Evolutionary conservation across 371 early-diverging fungal genomes (phyloP).

Genomic region (Racocetra persica): DNA sequence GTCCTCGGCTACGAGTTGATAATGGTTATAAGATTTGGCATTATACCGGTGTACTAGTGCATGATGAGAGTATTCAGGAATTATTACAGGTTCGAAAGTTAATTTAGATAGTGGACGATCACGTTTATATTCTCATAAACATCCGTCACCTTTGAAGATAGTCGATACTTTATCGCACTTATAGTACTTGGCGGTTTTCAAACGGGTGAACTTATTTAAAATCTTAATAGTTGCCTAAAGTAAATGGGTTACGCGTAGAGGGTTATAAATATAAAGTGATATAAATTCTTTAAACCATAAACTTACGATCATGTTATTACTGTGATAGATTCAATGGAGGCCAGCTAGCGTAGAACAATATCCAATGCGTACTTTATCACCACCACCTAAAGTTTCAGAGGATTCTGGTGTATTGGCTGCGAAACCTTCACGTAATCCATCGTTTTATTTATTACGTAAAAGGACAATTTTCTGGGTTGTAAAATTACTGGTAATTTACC

Average conservation of each 20-base stretch:
- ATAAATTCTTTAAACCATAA: too few species aligned
- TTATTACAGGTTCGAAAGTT: conserved; percentile 79
- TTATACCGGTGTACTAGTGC: conserved; percentile 87
- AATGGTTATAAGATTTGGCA: conserved; percentile 97
- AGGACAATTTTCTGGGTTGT: too few species aligned
- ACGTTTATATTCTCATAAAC: neutral
- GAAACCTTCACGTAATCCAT: conserved; percentile 44
- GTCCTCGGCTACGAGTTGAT: conserved; percentile 95
- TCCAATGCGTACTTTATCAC: conserved; percentile 72
- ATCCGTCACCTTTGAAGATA: too few species aligned
- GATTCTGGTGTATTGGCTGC: conserved; percentile 44
- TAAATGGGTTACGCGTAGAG: too few species aligned
- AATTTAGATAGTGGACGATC: neutral
- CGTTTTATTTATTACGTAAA: too few species aligned
- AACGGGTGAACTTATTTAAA: too few species aligned
- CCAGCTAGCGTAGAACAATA: conserved; percentile 69
- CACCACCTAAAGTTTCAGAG: conserved; percentile 67
- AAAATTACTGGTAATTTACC: too few species aligned
- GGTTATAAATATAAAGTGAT: too few species aligned
- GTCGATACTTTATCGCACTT: too few species aligned
- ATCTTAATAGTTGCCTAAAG: too few species aligned
- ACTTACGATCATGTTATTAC: too few species aligned
- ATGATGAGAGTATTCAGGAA: conserved; percentile 78
- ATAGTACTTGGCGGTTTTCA: too few species aligned
- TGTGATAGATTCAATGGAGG: conserved; percentile 60